Percentiles rank a stretch among this genome's conserved stretches.
Evolutionary conservation across 306 rosid genomes (phyloP).

Genomic region (Neltuma alba): DNA sequence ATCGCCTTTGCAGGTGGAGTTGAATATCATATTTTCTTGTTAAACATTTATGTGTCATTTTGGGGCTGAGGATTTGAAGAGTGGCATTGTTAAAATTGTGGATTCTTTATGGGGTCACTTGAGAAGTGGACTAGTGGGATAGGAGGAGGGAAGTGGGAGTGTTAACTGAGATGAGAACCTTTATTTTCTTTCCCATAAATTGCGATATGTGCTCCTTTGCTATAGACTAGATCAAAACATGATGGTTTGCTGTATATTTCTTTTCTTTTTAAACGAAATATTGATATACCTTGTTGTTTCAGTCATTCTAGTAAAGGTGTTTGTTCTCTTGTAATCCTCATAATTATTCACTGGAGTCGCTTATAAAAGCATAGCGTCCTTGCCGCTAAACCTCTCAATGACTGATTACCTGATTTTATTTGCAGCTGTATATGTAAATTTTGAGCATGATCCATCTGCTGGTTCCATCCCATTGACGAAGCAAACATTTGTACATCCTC

Average conservation of each 20-base stretch:
- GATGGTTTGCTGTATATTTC: background rate
- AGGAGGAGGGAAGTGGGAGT: background rate
- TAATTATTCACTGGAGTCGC: background rate
- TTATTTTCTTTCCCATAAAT: background rate
- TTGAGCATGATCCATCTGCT: conserved; percentile 39
- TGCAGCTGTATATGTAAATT: conserved; percentile 62
- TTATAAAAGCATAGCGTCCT: background rate
- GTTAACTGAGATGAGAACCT: background rate
- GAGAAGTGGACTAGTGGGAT: background rate
- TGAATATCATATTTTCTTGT: background rate
- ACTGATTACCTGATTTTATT: conserved; percentile 36
- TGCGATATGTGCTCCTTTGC: background rate
- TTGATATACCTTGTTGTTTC: background rate
- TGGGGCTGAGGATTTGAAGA: background rate
- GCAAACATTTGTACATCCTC: conserved; percentile 69
- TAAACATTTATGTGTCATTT: background rate
- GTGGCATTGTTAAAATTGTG: background rate
- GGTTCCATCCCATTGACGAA: conserved; percentile 40
- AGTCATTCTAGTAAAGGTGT: background rate
- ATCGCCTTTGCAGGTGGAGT: conserved; percentile 58
- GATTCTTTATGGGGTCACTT: background rate
- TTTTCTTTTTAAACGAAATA: conserved; percentile 2
- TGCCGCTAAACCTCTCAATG: conserved; percentile 20
- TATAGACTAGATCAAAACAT: background rate
- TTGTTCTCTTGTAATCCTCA: conserved; percentile 3